phyloP scores from a whole-genome alignment of 106 monocot species.

The Phalaenopsis equestris region DNA sequence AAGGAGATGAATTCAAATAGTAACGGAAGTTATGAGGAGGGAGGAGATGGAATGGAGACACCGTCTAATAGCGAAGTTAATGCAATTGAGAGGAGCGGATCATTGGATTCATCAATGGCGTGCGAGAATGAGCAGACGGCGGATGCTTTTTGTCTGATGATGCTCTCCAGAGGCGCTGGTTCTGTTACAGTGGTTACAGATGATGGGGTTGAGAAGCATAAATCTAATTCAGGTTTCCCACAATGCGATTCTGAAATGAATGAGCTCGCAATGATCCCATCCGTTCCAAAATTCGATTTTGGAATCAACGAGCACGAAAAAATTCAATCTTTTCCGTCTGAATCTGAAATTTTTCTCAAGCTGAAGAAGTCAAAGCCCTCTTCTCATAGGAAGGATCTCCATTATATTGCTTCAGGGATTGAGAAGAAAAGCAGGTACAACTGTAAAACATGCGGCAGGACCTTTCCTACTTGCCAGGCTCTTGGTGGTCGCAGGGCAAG shows the following conservation, averaged over 20 bases:
- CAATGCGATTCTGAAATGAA: not conserved
- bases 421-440: too few species aligned
- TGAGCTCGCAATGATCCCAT: not conserved
- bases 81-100: not conserved
- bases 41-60: not conserved
- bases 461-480: slow-evolving; percentile 28
- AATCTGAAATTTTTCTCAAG: not conserved
- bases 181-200: not conserved
- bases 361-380: not conserved
- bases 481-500: slow-evolving; percentile 32
- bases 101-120: not conserved
- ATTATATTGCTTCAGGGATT: too few species aligned
- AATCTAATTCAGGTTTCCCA: not conserved
- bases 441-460: slow-evolving; percentile 9
- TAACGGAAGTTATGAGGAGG: not conserved
- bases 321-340: not conserved
- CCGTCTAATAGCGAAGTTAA: not conserved
- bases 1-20: not conserved
- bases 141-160: slow-evolving; percentile 5
- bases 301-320: not conserved
- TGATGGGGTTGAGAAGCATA: not conserved
- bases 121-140: not conserved
- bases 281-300: too few species aligned
- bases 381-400: not conserved
- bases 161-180: not conserved